Percentiles rank a stretch among this genome's conserved stretches.
Conservation (phyloP, 768 basidiomycete genomes). For the Pilatotrama ljubarskyi region DNA sequence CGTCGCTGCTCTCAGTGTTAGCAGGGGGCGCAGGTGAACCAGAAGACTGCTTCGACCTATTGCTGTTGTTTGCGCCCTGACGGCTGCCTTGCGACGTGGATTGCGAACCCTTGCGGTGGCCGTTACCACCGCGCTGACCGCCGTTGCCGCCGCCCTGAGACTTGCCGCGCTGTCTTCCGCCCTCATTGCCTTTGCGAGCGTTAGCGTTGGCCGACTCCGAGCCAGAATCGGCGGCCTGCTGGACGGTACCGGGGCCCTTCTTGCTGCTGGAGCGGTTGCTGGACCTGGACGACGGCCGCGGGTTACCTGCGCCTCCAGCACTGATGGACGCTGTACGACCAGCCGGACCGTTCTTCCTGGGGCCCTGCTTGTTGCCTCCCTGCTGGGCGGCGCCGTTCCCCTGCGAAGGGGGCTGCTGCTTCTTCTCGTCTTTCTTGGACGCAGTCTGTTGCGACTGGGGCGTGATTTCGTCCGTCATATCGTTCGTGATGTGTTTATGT, state of each 20-base stretch:
- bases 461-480: slow-evolving; percentile 83
- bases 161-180: slow-evolving; percentile 33
- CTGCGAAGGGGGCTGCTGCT: slow-evolving; percentile 41
- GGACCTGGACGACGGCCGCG: slow-evolving; percentile 63
- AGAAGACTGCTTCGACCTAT: slow-evolving; percentile 36
- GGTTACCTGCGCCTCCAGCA: slow-evolving; percentile 37
- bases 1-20: slow-evolving; percentile 69
- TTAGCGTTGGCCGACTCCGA: slow-evolving; percentile 70
- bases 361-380: slow-evolving; percentile 49
- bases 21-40: slow-evolving; percentile 49
- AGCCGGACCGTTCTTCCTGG: slow-evolving; percentile 48
- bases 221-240: slow-evolving; percentile 60
- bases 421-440: slow-evolving; percentile 76
- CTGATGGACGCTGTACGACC: slow-evolving; percentile 23
- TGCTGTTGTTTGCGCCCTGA: slow-evolving; percentile 42
- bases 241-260: slow-evolving; percentile 28
- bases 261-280: slow-evolving; percentile 58
- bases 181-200: slow-evolving; percentile 55
- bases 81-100: slow-evolving; percentile 61
- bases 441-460: slow-evolving; percentile 48
- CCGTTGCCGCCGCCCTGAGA: slow-evolving; percentile 41
- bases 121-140: slow-evolving; percentile 41
- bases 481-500: slow-evolving; percentile 62
- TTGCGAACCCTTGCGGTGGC: slow-evolving; percentile 56
- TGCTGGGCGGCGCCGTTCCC: slow-evolving; percentile 25